These are phyloP conservation scores for Gentiana macrophylla DNA, from an alignment of 257 asterid genomes.

Conservation along the genomic window DNA sequence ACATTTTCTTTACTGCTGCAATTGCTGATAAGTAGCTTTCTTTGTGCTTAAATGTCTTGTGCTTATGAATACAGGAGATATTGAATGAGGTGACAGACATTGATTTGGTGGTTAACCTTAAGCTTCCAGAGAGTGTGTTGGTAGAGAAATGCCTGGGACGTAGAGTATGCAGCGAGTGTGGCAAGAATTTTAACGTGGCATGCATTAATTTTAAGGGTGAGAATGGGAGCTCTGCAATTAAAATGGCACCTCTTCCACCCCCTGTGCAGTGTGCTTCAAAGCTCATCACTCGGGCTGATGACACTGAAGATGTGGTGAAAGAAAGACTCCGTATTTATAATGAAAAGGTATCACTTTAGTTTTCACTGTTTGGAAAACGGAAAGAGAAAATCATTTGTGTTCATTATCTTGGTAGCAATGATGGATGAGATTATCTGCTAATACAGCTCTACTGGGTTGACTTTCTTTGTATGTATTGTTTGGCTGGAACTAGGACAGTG, in stretches of 20 bases:
- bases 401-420: not conserved
- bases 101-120: slow-evolving; percentile 90
- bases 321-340: slow-evolving; percentile 70
- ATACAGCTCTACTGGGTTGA: too few relatives aligned
- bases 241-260: slow-evolving; percentile 87
- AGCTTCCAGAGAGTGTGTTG: slow-evolving; percentile 84
- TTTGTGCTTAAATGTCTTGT: not conserved
- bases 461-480: not conserved
- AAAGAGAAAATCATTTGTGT: not conserved
- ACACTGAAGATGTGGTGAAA: slow-evolving; percentile 68
- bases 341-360: slow-evolving; percentile 58
- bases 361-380: not conserved
- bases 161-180: slow-evolving; percentile 83
- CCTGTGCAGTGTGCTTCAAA: slow-evolving; percentile 72
- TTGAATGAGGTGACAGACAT: slow-evolving; percentile 81
- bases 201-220: slow-evolving; percentile 67
- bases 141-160: slow-evolving; percentile 93
- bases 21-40: too few relatives aligned
- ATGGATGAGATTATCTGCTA: not conserved
- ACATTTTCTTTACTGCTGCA: too few relatives aligned
- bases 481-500: not conserved
- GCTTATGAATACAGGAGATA: slow-evolving; percentile 50
- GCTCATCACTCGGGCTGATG: slow-evolving; percentile 91
- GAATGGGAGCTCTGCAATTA: slow-evolving; percentile 75
- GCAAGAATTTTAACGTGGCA: slow-evolving; percentile 92